These are phyloP conservation scores for Arthroderma sp. DNA, from an alignment of 2,329 filamentous ascomycete genomes.

Conservation along the genomic window DNA sequence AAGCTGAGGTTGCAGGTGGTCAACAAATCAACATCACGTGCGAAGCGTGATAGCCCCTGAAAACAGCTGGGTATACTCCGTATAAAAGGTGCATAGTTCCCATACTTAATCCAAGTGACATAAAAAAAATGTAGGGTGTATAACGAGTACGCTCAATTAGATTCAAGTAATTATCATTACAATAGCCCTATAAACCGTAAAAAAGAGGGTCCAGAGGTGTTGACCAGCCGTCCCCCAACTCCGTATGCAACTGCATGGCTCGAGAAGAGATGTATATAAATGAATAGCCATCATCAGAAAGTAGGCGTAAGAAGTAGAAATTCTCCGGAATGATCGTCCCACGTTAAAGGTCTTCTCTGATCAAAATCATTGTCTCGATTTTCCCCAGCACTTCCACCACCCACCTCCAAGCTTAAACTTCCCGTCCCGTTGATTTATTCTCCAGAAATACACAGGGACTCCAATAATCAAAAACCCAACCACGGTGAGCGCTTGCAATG, in stretches of 20 bases:
- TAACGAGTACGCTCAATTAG: neutral
- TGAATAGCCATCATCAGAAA: neutral
- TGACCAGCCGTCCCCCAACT: too few relatives aligned
- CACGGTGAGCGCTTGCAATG: slow-evolving; percentile 78
- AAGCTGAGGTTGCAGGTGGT: too few relatives aligned
- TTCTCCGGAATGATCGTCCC: neutral
- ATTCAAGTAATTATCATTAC: neutral
- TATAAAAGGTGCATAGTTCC: neutral
- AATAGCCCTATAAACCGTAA: too few relatives aligned
- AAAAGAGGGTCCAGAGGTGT: too few relatives aligned
- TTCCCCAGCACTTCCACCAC: slow-evolving; percentile 36
- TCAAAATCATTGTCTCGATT: neutral
- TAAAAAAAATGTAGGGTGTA: neutral
- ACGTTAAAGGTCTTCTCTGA: neutral
- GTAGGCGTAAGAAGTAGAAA: neutral
- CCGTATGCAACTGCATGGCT: neutral
- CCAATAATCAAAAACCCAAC: slow-evolving; percentile 73
- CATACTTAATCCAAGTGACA: neutral
- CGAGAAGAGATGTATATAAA: neutral
- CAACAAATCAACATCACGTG: too few relatives aligned
- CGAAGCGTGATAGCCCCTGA: too few relatives aligned
- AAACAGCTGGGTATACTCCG: neutral
- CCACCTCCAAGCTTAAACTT: slow-evolving; percentile 21
- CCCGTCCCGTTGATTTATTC: slow-evolving; percentile 55
- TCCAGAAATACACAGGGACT: slow-evolving; percentile 79